These are phyloP conservation scores for Candida dajiaensis DNA, from an alignment of 805 yeast genomes.

Conservation along the genomic window DNA sequence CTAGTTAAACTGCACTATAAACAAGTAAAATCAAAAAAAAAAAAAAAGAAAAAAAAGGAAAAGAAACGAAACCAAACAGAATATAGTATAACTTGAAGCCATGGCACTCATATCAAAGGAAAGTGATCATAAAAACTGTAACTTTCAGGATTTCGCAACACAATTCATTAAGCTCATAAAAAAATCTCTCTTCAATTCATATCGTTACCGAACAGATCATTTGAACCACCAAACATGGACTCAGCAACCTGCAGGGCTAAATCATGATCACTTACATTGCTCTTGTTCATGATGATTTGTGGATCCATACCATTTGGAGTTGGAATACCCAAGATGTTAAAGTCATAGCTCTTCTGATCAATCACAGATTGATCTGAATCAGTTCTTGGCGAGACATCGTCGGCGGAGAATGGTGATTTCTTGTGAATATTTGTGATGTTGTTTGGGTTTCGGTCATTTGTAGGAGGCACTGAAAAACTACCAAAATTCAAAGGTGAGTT, in stretches of 20 bases:
- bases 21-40: no score
- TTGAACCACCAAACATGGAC: slow-evolving; percentile 22
- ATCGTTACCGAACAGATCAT: slow-evolving; percentile 1
- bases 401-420: slow-evolving; percentile 3
- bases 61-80: not conserved
- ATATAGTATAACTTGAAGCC: no score
- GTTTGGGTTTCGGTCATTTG: not conserved
- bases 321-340: not conserved
- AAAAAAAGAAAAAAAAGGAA: not conserved
- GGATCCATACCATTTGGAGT: not conserved
- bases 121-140: no score
- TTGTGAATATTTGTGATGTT: not conserved
- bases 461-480: not conserved
- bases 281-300: not conserved
- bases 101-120: not conserved
- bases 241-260: slow-evolving; percentile 22
- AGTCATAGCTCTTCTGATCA: not conserved
- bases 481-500: not conserved
- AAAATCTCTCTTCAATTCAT: not conserved
- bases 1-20: no score
- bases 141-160: not conserved
- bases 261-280: slow-evolving; percentile 12
- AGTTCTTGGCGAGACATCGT: slow-evolving; percentile 17
- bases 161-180: not conserved
- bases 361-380: slow-evolving; percentile 4